Conservation (phyloP, 2,329 filamentous ascomycete species). For the Claviceps purpurea region DNA sequence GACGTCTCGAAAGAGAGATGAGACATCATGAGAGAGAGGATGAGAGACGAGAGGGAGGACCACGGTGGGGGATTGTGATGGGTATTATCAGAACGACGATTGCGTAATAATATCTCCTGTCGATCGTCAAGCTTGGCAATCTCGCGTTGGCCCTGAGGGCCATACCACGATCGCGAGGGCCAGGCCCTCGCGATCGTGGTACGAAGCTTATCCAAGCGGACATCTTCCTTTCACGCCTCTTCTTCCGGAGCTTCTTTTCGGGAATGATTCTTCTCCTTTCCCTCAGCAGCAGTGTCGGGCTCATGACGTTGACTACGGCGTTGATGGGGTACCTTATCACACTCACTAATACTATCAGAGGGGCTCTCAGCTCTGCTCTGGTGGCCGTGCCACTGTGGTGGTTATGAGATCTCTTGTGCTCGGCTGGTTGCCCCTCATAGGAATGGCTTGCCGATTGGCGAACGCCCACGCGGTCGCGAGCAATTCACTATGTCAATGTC, state of each 20-base stretch:
- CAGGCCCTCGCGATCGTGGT: constrained; percentile 23
- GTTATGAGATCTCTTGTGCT: too few relatives aligned
- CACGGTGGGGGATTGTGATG: constrained; percentile 15
- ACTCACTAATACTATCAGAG: constrained; percentile 9
- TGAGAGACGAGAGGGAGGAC: constrained; percentile 22
- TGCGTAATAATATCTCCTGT: too few relatives aligned
- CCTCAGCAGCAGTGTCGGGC: constrained; percentile 1
- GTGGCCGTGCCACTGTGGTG: constrained; percentile 23
- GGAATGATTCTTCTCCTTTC: constrained; percentile 11
- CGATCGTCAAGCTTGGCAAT: constrained; percentile 22
- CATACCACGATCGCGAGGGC: too few relatives aligned
- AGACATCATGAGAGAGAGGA: constrained; percentile 16
- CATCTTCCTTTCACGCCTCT: constrained; percentile 5
- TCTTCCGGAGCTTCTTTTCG: constrained; percentile 11
- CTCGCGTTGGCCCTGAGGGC: constrained; percentile 31
- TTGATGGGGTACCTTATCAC: too few relatives aligned
- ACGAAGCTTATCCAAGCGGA: constrained; percentile 11
- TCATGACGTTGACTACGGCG: too few relatives aligned
- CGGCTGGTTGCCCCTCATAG: too few relatives aligned
- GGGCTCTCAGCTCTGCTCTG: constrained; percentile 7
- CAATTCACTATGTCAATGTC: constrained; percentile 15
- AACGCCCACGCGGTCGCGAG: too few relatives aligned
- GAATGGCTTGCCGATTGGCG: too few relatives aligned
- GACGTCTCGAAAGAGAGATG: constrained; percentile 15
- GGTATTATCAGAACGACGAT: too few relatives aligned